Evolutionary conservation across 352 stramenopile species (phyloP).

Genomic region (Thraustochytrium striatum): DNA sequence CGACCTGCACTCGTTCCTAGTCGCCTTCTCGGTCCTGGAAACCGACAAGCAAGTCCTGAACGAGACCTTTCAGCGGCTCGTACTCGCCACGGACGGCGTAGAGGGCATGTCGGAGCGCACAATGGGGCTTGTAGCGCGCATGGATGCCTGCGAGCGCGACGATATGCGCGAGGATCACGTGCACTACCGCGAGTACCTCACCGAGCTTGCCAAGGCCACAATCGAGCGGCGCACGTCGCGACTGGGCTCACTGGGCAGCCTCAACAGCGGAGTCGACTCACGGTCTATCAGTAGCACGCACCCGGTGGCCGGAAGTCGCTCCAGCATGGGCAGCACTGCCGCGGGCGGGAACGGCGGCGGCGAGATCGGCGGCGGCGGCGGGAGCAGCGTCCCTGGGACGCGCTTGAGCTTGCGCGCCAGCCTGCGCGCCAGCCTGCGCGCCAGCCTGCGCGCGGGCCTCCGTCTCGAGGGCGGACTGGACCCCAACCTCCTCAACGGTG

Average conservation of each 20-base stretch:
- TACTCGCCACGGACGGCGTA: neutral
- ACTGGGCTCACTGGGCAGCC: too few relatives aligned
- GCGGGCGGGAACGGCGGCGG: too few relatives aligned
- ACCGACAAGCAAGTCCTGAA: constrained; percentile 27
- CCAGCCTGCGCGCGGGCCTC: neutral
- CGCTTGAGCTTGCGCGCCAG: neutral
- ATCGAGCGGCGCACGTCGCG: too few relatives aligned
- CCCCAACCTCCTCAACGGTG: neutral
- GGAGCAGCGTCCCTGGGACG: neutral
- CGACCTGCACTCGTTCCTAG: neutral
- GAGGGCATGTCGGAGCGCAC: neutral
- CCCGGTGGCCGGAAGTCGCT: too few relatives aligned
- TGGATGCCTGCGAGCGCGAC: neutral
- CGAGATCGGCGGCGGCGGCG: neutral
- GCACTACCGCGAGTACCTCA: neutral
- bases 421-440: neutral
- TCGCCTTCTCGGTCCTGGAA: constrained; percentile 23
- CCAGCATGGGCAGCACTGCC: too few relatives aligned
- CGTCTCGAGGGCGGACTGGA: neutral
- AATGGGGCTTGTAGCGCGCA: neutral
- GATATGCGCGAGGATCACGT: neutral
- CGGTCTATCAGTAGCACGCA: too few relatives aligned
- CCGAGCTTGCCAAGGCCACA: neutral
- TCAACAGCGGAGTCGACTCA: too few relatives aligned
- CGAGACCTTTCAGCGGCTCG: constrained; percentile 7